Base-by-base conservation (phyloP, 2,329 filamentous ascomycete species). In the Paraphoma chrysanthemicola region DNA sequence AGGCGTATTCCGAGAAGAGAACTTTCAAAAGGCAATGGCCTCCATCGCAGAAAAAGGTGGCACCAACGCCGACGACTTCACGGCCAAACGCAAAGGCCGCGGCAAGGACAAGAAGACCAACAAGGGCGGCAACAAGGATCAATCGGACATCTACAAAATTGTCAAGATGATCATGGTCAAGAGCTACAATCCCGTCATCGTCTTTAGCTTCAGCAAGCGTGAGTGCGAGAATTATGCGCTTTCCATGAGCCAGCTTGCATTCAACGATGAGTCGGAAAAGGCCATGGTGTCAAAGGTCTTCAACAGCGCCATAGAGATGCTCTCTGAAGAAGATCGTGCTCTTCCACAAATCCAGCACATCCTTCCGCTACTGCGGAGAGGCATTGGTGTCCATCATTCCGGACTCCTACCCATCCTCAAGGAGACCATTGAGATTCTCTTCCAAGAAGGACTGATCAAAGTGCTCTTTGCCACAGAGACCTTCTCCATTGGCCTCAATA, bases 171-270 rank as follows among this genome's bases (percentile, higher is more conserved):
- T 98, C 67, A 96, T 99, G 89, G 85, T 92, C 79, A 97, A 93
- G 81, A 95, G 91, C 74, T 96, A 95, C 79, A 97, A 99, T 71
- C 95, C 95, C 0, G 95, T 98, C 69, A 99, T 99, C 74, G 93
- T 99, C 39, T 99, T 99, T 86, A 98, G 94, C 78, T 99, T 99
- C 81, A 97, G 93, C 84, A 99, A 99, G 82, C 86, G 94, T 64
- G 94, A 98, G 70, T 97, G 94, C 75, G 95, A 99, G 79, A 88
- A 89, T 60, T 88, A 95, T 77, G 95, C 95, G 1, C 82, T 99
- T 45, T 87, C 92, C 66, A 93, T 97, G 80, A 94, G 89, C 50
- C 86, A 87, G 58, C 86, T 98, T 71, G 89, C 91, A 45, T 97
- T 99, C 85, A 99, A 99, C 79, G 93, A 97, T 64, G 92, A 97